Conservation (phyloP, 768 basidiomycete species). For the Lactarius quietus region DNA sequence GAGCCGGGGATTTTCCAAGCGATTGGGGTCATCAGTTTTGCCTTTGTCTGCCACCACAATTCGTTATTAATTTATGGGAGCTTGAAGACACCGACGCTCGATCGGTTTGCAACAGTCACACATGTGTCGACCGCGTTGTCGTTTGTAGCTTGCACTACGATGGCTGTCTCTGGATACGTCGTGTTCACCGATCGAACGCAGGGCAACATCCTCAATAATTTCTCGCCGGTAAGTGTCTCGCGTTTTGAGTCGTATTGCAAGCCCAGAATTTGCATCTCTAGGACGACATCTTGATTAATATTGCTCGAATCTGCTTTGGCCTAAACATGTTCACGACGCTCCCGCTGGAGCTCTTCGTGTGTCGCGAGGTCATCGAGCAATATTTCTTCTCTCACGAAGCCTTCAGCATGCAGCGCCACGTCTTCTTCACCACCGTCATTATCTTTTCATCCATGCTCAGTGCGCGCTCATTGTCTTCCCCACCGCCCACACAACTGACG, state of each 20-base stretch:
- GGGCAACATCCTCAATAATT: slow-evolving; percentile 98
- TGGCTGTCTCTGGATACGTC: slow-evolving; percentile 82
- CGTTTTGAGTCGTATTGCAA: not conserved
- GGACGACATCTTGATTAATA: slow-evolving; percentile 87
- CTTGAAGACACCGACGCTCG: slow-evolving; percentile 87
- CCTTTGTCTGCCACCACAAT: slow-evolving; percentile 98
- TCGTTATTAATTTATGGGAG: slow-evolving; percentile 95
- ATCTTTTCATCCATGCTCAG: slow-evolving; percentile 79
- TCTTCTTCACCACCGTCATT: slow-evolving; percentile 87
- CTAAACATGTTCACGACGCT: slow-evolving; percentile 98
- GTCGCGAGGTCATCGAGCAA: slow-evolving; percentile 94
- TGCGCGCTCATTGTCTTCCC: slow-evolving; percentile 37
- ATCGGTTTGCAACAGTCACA: slow-evolving; percentile 89
- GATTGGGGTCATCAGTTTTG: slow-evolving; percentile 95
- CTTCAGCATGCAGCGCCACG: slow-evolving; percentile 78
- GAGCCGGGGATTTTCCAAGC: slow-evolving; percentile 86
- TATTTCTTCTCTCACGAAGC: slow-evolving; percentile 89
- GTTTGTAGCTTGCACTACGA: slow-evolving; percentile 75
- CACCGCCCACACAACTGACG: not conserved
- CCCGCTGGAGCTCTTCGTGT: slow-evolving; percentile 94
- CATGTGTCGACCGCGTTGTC: slow-evolving; percentile 87
- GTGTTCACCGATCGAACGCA: slow-evolving; percentile 89
- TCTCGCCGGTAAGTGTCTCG: slow-evolving; percentile 55
- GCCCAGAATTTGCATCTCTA: slow-evolving; percentile 28
- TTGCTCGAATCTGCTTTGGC: slow-evolving; percentile 92